These are phyloP conservation scores for Detonula confervacea DNA, from an alignment of 352 stramenopile species.

Conservation along the genomic window DNA sequence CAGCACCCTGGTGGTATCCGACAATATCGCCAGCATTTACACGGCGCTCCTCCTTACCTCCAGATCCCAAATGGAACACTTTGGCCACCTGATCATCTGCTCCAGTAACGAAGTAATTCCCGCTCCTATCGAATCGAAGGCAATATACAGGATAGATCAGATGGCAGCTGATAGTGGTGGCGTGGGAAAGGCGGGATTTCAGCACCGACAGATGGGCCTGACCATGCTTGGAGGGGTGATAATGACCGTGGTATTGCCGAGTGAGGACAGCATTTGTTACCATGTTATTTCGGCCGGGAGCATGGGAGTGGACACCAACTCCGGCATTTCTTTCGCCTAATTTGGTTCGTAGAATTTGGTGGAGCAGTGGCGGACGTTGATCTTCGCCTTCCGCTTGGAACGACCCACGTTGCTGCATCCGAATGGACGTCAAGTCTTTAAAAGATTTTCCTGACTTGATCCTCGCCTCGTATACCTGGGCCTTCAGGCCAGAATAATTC, in stretches of 20 bases:
- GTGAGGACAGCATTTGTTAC: conserved; percentile 5
- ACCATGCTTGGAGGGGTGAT: conserved; percentile 14
- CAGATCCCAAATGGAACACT: conserved; percentile 92
- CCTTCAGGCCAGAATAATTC: background rate
- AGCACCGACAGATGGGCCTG: conserved; percentile 47
- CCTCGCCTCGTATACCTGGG: conserved; percentile 20
- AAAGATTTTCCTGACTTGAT: conserved; percentile 7
- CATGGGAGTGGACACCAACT: conserved; percentile 3
- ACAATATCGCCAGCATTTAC: background rate
- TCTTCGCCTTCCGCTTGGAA: conserved; percentile 10
- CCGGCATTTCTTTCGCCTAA: background rate
- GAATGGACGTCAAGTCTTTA: conserved; percentile 14
- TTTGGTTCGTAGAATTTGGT: conserved; percentile 9
- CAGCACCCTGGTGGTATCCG: background rate
- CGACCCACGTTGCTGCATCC: conserved; percentile 13
- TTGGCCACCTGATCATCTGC: conserved; percentile 97
- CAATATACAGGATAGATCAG: conserved; percentile 94
- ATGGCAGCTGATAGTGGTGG: conserved; percentile 90
- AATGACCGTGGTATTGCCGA: conserved; percentile 29
- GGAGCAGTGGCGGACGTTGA: background rate
- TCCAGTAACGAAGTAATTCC: conserved; percentile 95
- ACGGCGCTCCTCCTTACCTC: background rate
- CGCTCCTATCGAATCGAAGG: conserved; percentile 94
- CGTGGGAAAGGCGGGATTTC: conserved; percentile 70
- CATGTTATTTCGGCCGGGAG: conserved; percentile 18